These are phyloP conservation scores for Curvularia eragrostidis DNA, from an alignment of 2,329 filamentous ascomycete genomes.

Conservation along the genomic window DNA sequence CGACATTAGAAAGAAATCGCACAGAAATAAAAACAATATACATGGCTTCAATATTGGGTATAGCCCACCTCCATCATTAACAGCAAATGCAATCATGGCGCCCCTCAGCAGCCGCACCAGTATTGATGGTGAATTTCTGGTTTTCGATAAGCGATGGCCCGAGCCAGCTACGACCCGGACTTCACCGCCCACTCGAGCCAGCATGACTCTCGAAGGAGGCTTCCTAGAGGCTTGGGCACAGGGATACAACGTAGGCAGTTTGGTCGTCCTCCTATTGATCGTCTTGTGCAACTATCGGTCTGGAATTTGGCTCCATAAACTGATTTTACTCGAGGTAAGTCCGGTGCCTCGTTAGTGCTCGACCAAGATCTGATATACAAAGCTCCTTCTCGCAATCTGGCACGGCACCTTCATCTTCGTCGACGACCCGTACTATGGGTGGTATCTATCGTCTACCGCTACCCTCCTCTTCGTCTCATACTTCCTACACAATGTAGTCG, in stretches of 20 bases:
- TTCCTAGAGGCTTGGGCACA: conserved; percentile 47
- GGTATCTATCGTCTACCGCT: conserved; percentile 45
- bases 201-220: conserved; percentile 37
- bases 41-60: conserved; percentile 8
- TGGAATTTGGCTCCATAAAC: conserved; percentile 44
- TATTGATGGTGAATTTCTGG: conserved; percentile 7
- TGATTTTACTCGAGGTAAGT: conserved; percentile 44
- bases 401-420: conserved; percentile 48
- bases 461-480: conserved; percentile 47
- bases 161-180: conserved; percentile 31
- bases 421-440: conserved; percentile 42
- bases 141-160: conserved; percentile 29
- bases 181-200: conserved; percentile 36
- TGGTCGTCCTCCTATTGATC: conserved; percentile 46
- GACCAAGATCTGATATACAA: conserved; percentile 12
- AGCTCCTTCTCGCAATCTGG: conserved; percentile 48
- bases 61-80: background rate
- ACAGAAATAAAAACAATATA: background rate
- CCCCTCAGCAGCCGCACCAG: conserved; percentile 23
- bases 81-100: conserved; percentile 29
- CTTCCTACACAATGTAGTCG: conserved; percentile 45
- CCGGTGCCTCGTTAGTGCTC: background rate
- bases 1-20: background rate
- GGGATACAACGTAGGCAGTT: conserved; percentile 46
- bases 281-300: conserved; percentile 48